Evolutionary conservation across 495 filamentous ascomycete species (phyloP), one percentile per base, ranked within the genome.

Genomic region (Lindgomyces ingoldianus): DNA sequence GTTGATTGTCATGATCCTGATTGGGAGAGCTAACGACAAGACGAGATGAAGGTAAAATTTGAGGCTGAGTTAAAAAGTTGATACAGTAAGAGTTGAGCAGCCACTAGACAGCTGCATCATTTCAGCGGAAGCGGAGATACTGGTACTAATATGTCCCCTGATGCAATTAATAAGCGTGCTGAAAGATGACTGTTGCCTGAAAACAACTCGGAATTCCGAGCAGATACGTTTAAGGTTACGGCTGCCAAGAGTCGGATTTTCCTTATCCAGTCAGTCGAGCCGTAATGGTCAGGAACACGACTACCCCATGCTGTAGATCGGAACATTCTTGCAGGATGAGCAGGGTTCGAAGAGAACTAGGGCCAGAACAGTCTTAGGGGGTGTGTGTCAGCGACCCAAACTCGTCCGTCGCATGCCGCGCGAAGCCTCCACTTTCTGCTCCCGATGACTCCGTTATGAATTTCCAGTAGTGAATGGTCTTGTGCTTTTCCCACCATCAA

Each of bases 1-100:
- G 36, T 73, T 70, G 52, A 73, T 70, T 42, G 70, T 70, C 68
- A 73, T 73, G 51, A 6, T 68, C 52, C 44, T 27, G 24, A 47
- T 27, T 16, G 12, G 36, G 50, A 26, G 57, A 36, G 36, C 41
- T n/a, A n/a, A n/a, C 4, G n/a, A 47, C 12, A 6, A 12, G 49
- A 41, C 14, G 19, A 18, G 21, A n/a, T 45, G 29, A 25, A 33
- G 26, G 26, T 18, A 21, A 56, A 27, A 42, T 18, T 29, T 29
- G 25, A 3, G 3, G 22, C 4, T 10, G 26, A n/a, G 4, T 55
- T 19, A 11, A 19, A 16, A 22, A 11, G 33, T 19, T 30, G 16
- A 12, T 2, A n/a, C 11, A 16, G 22, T 18, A 29, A 19, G 9
- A 52, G 3, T 21, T 49, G 21, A 21, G 44, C 22, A 21, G 4